Evolutionary conservation across 2,329 filamentous ascomycete genomes (phyloP).

Genomic region (Plectosphaerella sp.): DNA sequence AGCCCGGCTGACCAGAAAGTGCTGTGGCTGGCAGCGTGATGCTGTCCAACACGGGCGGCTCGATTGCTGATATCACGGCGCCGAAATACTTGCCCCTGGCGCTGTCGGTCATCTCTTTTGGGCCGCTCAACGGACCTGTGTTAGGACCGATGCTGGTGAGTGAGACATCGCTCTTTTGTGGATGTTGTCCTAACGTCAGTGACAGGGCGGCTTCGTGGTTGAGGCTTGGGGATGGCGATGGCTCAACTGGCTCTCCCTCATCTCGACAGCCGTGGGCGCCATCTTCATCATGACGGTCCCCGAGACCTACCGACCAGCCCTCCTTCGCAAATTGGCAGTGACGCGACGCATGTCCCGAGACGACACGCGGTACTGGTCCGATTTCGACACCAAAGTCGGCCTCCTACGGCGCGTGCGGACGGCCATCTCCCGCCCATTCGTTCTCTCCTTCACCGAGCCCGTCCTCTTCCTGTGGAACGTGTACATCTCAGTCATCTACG

Average conservation of each 20-base stretch:
- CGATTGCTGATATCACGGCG: slow-evolving; percentile 55
- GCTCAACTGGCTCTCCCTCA: slow-evolving; percentile 56
- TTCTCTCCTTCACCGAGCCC: slow-evolving; percentile 58
- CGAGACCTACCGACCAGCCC: slow-evolving; percentile 52
- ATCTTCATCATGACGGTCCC: slow-evolving; percentile 41
- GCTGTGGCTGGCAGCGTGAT: slow-evolving; percentile 59
- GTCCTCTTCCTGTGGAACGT: slow-evolving; percentile 49
- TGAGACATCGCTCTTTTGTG: background rate
- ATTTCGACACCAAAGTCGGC: slow-evolving; percentile 53
- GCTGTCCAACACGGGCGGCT: slow-evolving; percentile 59
- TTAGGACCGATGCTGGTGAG: slow-evolving; percentile 19
- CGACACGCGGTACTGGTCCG: slow-evolving; percentile 47
- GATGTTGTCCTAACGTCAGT: background rate
- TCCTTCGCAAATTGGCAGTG: slow-evolving; percentile 45
- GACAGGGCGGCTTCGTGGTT: slow-evolving; percentile 49
- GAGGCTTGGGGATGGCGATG: slow-evolving; percentile 58
- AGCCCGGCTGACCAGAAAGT: slow-evolving; percentile 22
- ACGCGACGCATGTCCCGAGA: slow-evolving; percentile 42
- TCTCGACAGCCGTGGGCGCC: slow-evolving; percentile 46
- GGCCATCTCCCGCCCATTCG: slow-evolving; percentile 55
- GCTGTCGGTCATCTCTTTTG: slow-evolving; percentile 58
- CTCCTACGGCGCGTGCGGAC: slow-evolving; percentile 50
- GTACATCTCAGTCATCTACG: slow-evolving; percentile 61
- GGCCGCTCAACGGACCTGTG: slow-evolving; percentile 55
- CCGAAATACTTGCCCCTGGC: slow-evolving; percentile 59